Conservation (phyloP, 306 rosid genomes). For the Dalbergia oliveri region DNA sequence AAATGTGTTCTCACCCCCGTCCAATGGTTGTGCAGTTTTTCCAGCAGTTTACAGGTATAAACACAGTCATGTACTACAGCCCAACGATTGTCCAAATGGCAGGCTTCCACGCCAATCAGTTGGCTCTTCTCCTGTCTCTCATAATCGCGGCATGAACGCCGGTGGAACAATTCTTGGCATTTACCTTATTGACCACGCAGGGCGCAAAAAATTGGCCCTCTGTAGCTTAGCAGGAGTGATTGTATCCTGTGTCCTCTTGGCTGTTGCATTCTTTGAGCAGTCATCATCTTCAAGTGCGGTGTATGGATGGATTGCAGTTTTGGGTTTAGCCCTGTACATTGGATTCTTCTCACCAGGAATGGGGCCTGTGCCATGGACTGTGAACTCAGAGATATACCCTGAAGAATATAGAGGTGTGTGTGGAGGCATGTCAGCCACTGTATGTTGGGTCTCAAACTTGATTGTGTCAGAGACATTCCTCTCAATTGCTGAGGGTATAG, state of each 20-base stretch:
- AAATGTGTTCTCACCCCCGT: conserved; percentile 40
- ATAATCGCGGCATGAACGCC: conserved; percentile 80
- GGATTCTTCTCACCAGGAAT: conserved; percentile 88
- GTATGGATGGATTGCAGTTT: conserved; percentile 76
- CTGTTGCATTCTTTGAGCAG: conserved; percentile 60
- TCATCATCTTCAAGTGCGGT: conserved; percentile 57
- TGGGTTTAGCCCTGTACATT: conserved; percentile 77
- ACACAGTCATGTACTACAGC: conserved; percentile 98
- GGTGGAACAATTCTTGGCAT: conserved; percentile 85
- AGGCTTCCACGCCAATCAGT: conserved; percentile 73
- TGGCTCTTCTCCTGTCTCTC: conserved; percentile 88
- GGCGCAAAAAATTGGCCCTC: conserved; percentile 83
- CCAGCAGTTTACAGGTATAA: conserved; percentile 93
- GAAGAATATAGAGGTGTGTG: conserved; percentile 88
- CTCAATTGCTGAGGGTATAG: conserved; percentile 67
- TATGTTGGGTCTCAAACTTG: conserved; percentile 89
- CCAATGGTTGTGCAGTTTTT: conserved; percentile 69
- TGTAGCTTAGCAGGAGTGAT: conserved; percentile 77
- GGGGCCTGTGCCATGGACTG: conserved; percentile 98
- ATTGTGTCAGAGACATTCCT: conserved; percentile 86
- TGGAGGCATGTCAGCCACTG: conserved; percentile 94
- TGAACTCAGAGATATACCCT: conserved; percentile 93
- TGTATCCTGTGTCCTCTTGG: conserved; percentile 64
- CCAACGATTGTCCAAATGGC: conserved; percentile 98
- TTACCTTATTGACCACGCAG: conserved; percentile 76